Evolutionary conservation across 768 basidiomycete genomes (phyloP), one percentile per base, ranked within the genome.

Genomic region (Podaxis sp.): DNA sequence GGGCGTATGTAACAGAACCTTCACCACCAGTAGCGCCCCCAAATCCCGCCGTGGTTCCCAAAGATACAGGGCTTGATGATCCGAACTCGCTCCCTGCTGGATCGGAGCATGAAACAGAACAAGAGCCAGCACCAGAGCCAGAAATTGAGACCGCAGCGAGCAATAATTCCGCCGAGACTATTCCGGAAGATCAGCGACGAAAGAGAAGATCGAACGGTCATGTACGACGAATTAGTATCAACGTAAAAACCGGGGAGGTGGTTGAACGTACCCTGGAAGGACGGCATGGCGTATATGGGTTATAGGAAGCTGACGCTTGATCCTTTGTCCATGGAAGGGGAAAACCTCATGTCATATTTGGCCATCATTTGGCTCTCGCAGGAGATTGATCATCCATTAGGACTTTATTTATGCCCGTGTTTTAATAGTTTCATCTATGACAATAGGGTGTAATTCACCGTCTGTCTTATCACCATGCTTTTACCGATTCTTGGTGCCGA

Each of bases 211-310:
- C 28, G 23, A 32, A 47, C 25, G 55, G 61, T 7, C 61, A 62
- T 44, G 61, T 47, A 51, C 55, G 61, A 21, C 55, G 61, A 57
- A 56, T 56, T 35, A 62, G 61, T 25, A 57, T 62, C 50, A 57
- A 57, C 55, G 37, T 51, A 6, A 62, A 56, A 51, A 62, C 61
- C 5, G 61, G 61, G 16, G 61, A 57, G 27, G 61, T 62, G 23
- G 27, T 55, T 9, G 59, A 61, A 25, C 59, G 59, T 11, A 48
- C 59, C 5, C 44, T 48, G 14, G 59, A 61, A 37, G 59, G 59
- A 21, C 59, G 59, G 16, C 53, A 61, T 55, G 59, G 59, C 1
- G 59, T 61, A 16, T 61, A 61, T 38, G 59, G 52, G 16, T 21
- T 61, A 36, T 61, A 50, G 38, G 2, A 18, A 40, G 57, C n/a